Conservation (phyloP, 2,329 filamentous ascomycete genomes). For the Diaporthe vaccinii region DNA sequence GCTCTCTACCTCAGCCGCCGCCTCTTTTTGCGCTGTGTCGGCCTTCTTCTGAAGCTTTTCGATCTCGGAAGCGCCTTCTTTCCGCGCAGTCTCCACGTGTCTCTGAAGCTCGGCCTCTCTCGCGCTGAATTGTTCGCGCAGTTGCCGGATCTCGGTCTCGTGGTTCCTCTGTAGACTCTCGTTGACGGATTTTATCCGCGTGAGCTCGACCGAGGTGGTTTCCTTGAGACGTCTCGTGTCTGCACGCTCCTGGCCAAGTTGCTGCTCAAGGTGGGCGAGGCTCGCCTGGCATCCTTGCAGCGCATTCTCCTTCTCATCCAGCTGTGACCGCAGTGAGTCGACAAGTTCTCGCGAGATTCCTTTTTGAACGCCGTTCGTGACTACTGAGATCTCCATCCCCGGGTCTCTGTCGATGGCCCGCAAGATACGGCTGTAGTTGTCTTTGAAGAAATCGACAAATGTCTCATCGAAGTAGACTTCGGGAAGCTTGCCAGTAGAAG, state of each 20-base stretch:
- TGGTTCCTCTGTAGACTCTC: slow-evolving; percentile 79
- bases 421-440: slow-evolving; percentile 89
- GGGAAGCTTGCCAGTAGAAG: slow-evolving; percentile 69
- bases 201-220: slow-evolving; percentile 64
- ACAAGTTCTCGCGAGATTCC: slow-evolving; percentile 95
- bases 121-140: slow-evolving; percentile 56
- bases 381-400: slow-evolving; percentile 84
- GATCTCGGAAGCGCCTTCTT: slow-evolving; percentile 35
- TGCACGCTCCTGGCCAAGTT: slow-evolving; percentile 78
- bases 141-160: slow-evolving; percentile 72
- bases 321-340: slow-evolving; percentile 82
- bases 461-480: slow-evolving; percentile 87
- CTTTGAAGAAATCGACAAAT: slow-evolving; percentile 95
- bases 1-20: slow-evolving; percentile 33
- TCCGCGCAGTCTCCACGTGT: slow-evolving; percentile 38
- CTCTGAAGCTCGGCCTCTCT: slow-evolving; percentile 56
- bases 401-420: slow-evolving; percentile 93
- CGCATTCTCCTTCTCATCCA: slow-evolving; percentile 76
- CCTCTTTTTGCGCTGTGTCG: slow-evolving; percentile 64
- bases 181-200: slow-evolving; percentile 66
- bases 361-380: slow-evolving; percentile 84
- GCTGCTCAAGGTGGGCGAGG: slow-evolving; percentile 62
- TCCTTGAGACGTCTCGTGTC: slow-evolving; percentile 79
- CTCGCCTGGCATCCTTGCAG: slow-evolving; percentile 63
- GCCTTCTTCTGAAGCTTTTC: slow-evolving; percentile 62